Evolutionary conservation across 768 basidiomycete species (phyloP), one percentile per base, ranked within the genome.

Genomic region (Lyophyllum shimeji): DNA sequence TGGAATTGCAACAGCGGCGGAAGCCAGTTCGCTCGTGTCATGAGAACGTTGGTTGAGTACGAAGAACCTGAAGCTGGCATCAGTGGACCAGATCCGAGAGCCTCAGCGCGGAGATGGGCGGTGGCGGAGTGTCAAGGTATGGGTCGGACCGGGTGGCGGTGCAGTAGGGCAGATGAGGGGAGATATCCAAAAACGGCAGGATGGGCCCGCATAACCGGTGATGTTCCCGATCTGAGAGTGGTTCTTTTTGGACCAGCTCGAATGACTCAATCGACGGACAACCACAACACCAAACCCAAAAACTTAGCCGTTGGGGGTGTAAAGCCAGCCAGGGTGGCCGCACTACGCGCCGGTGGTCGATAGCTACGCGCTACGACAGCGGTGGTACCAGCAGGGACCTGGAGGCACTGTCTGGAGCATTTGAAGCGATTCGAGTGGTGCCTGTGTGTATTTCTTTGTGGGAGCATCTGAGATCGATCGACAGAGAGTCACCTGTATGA

Each of bases 381-480:
- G 7, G 7, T 50, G 8, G 34, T 17, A 13, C 34, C 3, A 13
- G 9, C 4, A 29, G 29, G 29, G 8, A 37, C 34, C 34, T 37
- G 34, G 34, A 37, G 34, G 11, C 7, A 13, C 12, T 12, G 34
- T 6, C 8, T 17, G 34, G 15, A 37, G 34, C 8, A 12, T 40
- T 29, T n/a, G 20, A 34, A 8, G 3, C 44, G 34, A 47, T 40
- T 48, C 23, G 25, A 34, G 13, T 34, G 33, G 52, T 58, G 52
- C 51, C 50, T 58, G 52, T 46, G 56, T 48, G 39, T 48, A 34
- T 47, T 52, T 47, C 29, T 56, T 60, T 57, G 43, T 48, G 56
- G 12, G 3, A 34, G 24, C 43, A 65, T 63, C 62, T 65, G 46
- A 60, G 64, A 65, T 65, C 62, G 60, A 65, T 65, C 61, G 59